Evolutionary conservation across 2,329 filamentous ascomycete genomes (phyloP).

Genomic region (Trichoderma hamatum): DNA sequence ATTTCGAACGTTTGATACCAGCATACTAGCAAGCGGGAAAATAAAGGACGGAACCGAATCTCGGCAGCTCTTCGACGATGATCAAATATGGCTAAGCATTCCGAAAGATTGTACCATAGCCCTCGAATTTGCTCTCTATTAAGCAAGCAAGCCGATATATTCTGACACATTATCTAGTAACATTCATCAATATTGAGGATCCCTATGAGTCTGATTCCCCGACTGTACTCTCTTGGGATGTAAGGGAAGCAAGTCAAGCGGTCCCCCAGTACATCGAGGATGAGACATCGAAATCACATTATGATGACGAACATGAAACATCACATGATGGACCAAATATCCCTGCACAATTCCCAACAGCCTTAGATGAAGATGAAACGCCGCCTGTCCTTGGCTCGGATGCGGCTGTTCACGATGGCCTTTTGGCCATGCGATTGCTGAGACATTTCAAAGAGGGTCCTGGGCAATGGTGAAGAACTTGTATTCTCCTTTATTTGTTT

Average conservation of each 20-base stretch:
- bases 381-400: not conserved
- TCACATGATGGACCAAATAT: not conserved
- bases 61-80: not conserved
- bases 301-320: not conserved
- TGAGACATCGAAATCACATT: not conserved
- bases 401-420: not conserved
- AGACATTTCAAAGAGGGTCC: constrained; percentile 18
- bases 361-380: not conserved
- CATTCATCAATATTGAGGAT: constrained; percentile 16
- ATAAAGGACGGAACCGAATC: not conserved
- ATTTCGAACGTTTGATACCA: constrained; percentile 1
- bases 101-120: not conserved
- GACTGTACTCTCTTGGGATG: not conserved
- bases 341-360: not conserved
- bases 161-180: not conserved
- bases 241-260: not conserved
- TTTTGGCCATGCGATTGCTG: constrained; percentile 6
- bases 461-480: constrained; percentile 3
- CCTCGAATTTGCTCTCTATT: too few species aligned
- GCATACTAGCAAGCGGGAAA: not conserved
- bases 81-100: constrained; percentile 9
- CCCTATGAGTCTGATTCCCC: constrained; percentile 11
- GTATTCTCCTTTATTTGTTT: not conserved
- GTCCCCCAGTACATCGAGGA: not conserved
- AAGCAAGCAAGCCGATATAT: not conserved